Evolutionary conservation across 2,329 filamentous ascomycete species (phyloP), one percentile per base, ranked within the genome.

Genomic region (Fusarium proliferatum): DNA sequence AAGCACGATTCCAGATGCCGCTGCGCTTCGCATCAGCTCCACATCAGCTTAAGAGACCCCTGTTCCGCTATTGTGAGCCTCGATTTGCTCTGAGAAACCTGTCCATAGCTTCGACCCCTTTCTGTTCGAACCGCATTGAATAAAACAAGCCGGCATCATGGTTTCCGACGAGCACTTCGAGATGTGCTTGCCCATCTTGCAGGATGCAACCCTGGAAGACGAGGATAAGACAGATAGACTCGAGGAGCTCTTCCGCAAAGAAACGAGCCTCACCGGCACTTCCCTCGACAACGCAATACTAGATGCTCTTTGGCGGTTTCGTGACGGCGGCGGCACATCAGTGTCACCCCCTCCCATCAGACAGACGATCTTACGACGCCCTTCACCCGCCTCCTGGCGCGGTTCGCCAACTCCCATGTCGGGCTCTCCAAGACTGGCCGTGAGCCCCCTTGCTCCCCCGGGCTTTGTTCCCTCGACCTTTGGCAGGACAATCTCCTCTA

Each of bases 351-450:
- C 95, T 66, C 93, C 95, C 21, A 92, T 95, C 80, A 93, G 96
- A 76, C 94, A 97, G 82, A 96, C 94, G 57, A 92, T 97, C 78
- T 92, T 98, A 78, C 94, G 96, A 75, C 92, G 95, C 68, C 92
- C 94, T 15, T 98, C 96, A 45, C 96, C 96, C 55, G 95, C 96
- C 55, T 95, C 96, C 52, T 98, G 96, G 96, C 94, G 96, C 88
- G 80, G 93, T 73, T 90, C 93, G 43, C 89, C 91, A 15, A 98
- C 96, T 39, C 95, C 96, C 55, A 84, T 95, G 38, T 93, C 91
- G 36, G 93, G 94, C 42, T 97, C 95, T 52, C 95, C 95, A 73
- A 91, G 94, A 61, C 89, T 94, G 62, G 92, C 91, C 41, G 93
- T 94, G 52, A 95, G 93, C 76, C 94, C 94, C n/a, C 90, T 95